Base-by-base conservation (phyloP, 805 yeast species). In the Tetrapisispora iriomotensis region DNA sequence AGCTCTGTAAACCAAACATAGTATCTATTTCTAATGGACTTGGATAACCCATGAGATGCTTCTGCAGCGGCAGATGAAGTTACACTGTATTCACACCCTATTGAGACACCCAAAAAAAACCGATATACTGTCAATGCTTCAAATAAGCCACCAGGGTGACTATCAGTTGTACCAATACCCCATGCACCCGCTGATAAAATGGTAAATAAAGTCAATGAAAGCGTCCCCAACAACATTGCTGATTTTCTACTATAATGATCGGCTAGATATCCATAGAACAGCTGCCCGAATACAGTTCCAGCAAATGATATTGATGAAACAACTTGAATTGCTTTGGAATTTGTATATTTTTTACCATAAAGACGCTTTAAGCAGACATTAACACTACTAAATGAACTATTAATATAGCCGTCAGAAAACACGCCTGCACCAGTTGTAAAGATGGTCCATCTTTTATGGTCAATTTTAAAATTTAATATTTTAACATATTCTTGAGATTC, bases 71-170 rank as follows among this genome's bases (percentile, higher is more conserved):
- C 94, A 18, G 88, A 90, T 8, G 95, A 81, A 33, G 95, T 88
- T 9, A 94, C 81, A 35, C 95, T 95, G 57, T 88, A 88, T 64
- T 88, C 97, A 35, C 94, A 87, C 51, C 97, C 97, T 49, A 90
- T 83, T 51, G 88, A 94, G 47, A 85, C 67, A 64, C 97, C 97
- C 36, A 88, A 65, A 63, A 88, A 79, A 61, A 84, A 84, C 60
- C 97, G 73, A 60, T 81, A 85, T 8, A 79, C 81, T 8, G 94
- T 84, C 39, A 88, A 63, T 18, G 92, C 90, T n/a, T 86, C 79
- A 45, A 90, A 75, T 67, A 88, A 41, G 8, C 60, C 72, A 27
- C 96, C 95, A 26, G 45, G 37, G 4, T 84, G 72, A 28, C 77
- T 65, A 34, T 79, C 79, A 28, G 52, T 47, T 3, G 58, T 51